Evolutionary conservation across 129 eudicot genomes (phyloP).

Genomic region (Flaveria trinervia): DNA sequence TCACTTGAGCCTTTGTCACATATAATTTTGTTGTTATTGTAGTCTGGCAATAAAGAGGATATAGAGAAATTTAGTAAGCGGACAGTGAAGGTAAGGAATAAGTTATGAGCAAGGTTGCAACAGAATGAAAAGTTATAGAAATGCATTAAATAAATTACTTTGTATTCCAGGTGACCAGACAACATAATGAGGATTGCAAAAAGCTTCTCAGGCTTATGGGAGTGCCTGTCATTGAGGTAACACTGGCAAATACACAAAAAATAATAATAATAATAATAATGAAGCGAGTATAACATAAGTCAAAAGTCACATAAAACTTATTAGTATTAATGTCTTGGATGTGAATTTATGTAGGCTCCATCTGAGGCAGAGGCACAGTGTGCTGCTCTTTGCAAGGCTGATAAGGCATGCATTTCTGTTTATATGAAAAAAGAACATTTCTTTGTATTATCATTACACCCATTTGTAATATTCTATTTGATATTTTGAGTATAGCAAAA

Average conservation of each 20-base stretch:
- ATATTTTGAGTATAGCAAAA: neutral
- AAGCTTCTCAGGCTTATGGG: slow-evolving; percentile 89
- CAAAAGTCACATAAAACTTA: slow-evolving; percentile 6
- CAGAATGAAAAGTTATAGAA: neutral
- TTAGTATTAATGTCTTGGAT: neutral
- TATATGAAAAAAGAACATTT: neutral
- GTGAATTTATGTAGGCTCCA: slow-evolving; percentile 68
- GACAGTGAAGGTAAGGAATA: slow-evolving; percentile 76
- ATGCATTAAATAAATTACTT: neutral
- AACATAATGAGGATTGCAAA: slow-evolving; percentile 91
- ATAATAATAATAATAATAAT: neutral
- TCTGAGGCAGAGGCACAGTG: slow-evolving; percentile 99
- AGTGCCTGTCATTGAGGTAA: slow-evolving; percentile 91
- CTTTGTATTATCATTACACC: neutral
- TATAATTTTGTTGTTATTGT: slow-evolving; percentile 29
- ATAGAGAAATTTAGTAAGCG: slow-evolving; percentile 94
- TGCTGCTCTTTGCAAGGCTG: slow-evolving; percentile 94
- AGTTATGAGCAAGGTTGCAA: slow-evolving; percentile 12
- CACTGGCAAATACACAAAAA: neutral
- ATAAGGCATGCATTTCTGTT: slow-evolving; percentile 51
- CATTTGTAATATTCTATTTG: neutral
- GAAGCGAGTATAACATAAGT: neutral
- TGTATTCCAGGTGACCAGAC: slow-evolving; percentile 66
- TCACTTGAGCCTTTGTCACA: neutral
- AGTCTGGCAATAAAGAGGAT: slow-evolving; percentile 80